Evolutionary conservation across 306 rosid species (phyloP), one percentile per base, ranked within the genome.

Genomic region (Benincasa hispida): DNA sequence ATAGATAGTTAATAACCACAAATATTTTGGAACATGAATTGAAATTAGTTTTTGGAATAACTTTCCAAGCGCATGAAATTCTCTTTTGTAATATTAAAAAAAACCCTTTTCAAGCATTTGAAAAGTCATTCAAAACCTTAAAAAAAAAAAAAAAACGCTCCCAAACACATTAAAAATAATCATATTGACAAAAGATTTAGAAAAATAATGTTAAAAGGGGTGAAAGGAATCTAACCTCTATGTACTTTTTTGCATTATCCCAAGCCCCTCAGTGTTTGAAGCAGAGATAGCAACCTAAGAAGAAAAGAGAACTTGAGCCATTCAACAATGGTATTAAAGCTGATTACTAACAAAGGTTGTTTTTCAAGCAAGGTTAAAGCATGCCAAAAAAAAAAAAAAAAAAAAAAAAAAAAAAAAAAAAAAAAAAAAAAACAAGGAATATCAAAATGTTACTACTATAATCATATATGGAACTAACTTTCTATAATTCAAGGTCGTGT

Each of bases 211-310:
- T 10, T 22, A 34, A 30, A 75, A 14, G 51, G 0, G 27, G 50
- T 21, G 48, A 6, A 55, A n/a, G 5, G 12, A n/a, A 17, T 27
- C 78, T 72, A 81, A 81, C 91, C 90, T 88, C 92, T 35, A 89
- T 89, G 86, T 87, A 85, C 69, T 88, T 88, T 84, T 90, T 82
- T 63, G 92, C 91, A 53, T 86, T 87, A 73, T 87, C 94, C 91
- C 88, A 87, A 63, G 89, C 91, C 25, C 91, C 93, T 14, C 90
- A 1, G 94, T 89, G 86, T 87, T 89, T 24, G 94, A 87, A 75
- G 90, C 87, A 28, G 94, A 89, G 78, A 87, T 87, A 75, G 90
- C 92, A 37, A 88, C 85, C 90, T 86, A 53, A 14, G 37, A 57
- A 77, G 78, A 77, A 35, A 56, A n/a, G 24, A 35, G 8, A 67